Evolutionary conservation across 202 grass and related monocot genomes (phyloP).

Genomic region (Schoenoplectus triqueter): DNA sequence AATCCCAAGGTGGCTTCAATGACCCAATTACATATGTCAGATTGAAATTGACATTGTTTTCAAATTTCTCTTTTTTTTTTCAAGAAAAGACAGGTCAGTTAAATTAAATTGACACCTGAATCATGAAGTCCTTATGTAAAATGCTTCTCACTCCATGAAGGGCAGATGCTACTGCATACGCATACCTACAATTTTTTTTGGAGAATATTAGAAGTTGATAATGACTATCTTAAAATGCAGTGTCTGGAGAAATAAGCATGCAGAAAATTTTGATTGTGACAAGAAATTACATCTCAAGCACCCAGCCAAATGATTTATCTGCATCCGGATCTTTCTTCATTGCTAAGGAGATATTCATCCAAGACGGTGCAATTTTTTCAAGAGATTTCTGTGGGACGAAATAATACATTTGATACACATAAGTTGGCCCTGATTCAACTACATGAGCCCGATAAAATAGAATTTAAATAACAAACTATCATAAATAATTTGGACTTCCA

Average conservation of each 20-base stretch:
- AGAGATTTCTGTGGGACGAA: slow-evolving; percentile 61
- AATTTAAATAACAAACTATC: slow-evolving; percentile 33
- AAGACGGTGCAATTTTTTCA: slow-evolving; percentile 81
- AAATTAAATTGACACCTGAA: slow-evolving; percentile 62
- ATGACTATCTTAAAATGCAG: slow-evolving; percentile 14
- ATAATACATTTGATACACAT: slow-evolving; percentile 10
- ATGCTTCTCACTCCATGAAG: slow-evolving; percentile 84
- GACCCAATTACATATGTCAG: slow-evolving; percentile 39
- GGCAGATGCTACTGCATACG: slow-evolving; percentile 85
- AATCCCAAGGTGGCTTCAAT: slow-evolving; percentile 86
- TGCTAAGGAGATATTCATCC: slow-evolving; percentile 88
- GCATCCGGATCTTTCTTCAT: slow-evolving; percentile 85
- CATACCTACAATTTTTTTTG: slow-evolving; percentile 60
- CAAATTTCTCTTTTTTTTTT: neutral
- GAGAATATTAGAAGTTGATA: slow-evolving; percentile 23
- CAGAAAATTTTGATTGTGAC: slow-evolving; percentile 26
- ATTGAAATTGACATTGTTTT: slow-evolving; percentile 21
- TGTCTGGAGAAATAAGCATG: slow-evolving; percentile 29
- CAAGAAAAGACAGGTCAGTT: neutral
- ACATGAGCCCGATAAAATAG: slow-evolving; percentile 5
- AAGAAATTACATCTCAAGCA: slow-evolving; percentile 85
- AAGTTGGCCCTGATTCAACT: slow-evolving; percentile 19
- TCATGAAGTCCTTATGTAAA: slow-evolving; percentile 88
- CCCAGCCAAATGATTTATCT: slow-evolving; percentile 91
- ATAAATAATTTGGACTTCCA: slow-evolving; percentile 20